phyloP scores from a whole-genome alignment of 257 asterid genomes.

The Cinchona pubescens region DNA sequence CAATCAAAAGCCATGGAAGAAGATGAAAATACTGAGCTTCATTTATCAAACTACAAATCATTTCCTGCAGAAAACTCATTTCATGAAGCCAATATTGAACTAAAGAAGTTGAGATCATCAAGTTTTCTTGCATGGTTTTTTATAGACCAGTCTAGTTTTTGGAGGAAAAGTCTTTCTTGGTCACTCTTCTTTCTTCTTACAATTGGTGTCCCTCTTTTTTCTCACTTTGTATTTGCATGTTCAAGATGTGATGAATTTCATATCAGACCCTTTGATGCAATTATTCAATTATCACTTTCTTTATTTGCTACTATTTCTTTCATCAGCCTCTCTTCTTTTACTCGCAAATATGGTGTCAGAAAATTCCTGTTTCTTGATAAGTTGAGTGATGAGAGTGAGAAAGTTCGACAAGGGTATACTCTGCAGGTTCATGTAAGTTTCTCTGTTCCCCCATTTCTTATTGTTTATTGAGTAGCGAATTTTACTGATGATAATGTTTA shows the following conservation, averaged over 20 bases:
- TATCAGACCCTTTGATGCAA: slow-evolving; percentile 55
- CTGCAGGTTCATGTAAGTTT: slow-evolving; percentile 67
- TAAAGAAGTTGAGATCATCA: slow-evolving; percentile 52
- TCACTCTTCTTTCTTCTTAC: slow-evolving; percentile 65
- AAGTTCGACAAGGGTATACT: slow-evolving; percentile 63
- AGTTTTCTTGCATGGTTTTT: slow-evolving; percentile 74
- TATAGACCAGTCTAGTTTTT: slow-evolving; percentile 63
- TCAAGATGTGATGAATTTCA: slow-evolving; percentile 57
- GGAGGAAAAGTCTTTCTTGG: slow-evolving; percentile 81
- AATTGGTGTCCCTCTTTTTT: slow-evolving; percentile 64
- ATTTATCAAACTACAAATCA: slow-evolving; percentile 23
- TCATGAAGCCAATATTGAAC: slow-evolving; percentile 32
- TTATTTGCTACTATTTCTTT: slow-evolving; percentile 62
- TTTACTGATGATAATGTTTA: not conserved
- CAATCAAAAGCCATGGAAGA: slow-evolving; percentile 26
- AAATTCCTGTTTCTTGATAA: slow-evolving; percentile 76
- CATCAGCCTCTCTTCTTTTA: slow-evolving; percentile 58
- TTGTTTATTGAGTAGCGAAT: not conserved
- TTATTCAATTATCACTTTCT: slow-evolving; percentile 70
- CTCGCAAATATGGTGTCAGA: slow-evolving; percentile 63
- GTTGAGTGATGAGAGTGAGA: slow-evolving; percentile 59
- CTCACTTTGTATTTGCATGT: slow-evolving; percentile 67
- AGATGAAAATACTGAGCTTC: slow-evolving; percentile 24
- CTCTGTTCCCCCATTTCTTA: slow-evolving; percentile 1
- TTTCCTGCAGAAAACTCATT: slow-evolving; percentile 18